Base-by-base conservation (phyloP, 257 asterid species). In the Forsythia viridissima region DNA sequence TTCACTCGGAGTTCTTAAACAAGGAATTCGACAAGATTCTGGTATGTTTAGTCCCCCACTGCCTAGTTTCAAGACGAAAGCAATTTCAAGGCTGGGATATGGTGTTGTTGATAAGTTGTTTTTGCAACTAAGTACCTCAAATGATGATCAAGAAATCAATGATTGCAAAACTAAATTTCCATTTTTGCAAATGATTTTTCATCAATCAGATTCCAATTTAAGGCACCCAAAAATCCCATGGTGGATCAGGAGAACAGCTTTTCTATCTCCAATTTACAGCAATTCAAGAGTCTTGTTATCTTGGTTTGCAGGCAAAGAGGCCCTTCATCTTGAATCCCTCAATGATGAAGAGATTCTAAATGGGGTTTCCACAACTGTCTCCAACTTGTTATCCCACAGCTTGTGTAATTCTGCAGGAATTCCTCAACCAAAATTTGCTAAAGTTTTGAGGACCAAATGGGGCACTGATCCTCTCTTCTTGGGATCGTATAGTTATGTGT, bases 261-360 rank as follows among this genome's bases (percentile, higher is more conserved):
- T 87, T n/a, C 1, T 88, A 2, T 61, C 67, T 73, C 97, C 97
- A 51, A 87, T 94, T 36, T 89, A 94, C 63, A 75, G 79, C 59
- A 83, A 77, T 21, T 91, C 98, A 2, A 86, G 86, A 30, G 85
- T 82, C 2, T 79, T 91, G 1, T 46, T 92, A 8, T 79, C 96
- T 4, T 94, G 97, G 97, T 91, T 94, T 76, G 91, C 98, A 0
- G 98, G 98, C 3, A 80, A 90, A 61, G 96, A 94, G 66, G 98
- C 98, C 4, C 82, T 94, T 6, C 89, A 89, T 52, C 84, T 92
- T 15, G 97, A 94, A 76, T 75, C 89, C 2, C 88, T 91, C 1
- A 36, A 84, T 0, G 94, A 94, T 6, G 89, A 87, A 4, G 93
- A 94, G 68, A 89, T 94, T 48, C 82, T 85, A 0, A 48, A 76